Conservation (phyloP, 2,329 filamentous ascomycete species). For the Ploettnerulaceae sp. region DNA sequence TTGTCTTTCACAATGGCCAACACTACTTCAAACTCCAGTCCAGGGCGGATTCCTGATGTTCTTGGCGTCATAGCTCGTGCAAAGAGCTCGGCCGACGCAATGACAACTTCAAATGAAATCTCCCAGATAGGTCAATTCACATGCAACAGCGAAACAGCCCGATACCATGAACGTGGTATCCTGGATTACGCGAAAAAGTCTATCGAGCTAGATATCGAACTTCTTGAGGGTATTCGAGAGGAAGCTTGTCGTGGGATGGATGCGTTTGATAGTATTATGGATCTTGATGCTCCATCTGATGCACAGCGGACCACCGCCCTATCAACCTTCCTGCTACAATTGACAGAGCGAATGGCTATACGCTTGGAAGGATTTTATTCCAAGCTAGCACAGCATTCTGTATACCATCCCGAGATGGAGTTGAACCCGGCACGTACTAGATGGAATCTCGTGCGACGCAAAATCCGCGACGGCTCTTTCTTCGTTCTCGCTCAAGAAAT, state of each 20-base stretch:
- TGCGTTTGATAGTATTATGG: conserved; percentile 45
- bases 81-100: conserved; percentile 43
- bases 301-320: conserved; percentile 37
- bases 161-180: conserved; percentile 49
- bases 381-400: conserved; percentile 44
- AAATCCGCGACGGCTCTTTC: conserved; percentile 46
- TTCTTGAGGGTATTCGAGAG: conserved; percentile 49
- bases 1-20: conserved; percentile 47
- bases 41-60: conserved; percentile 42
- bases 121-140: conserved; percentile 47
- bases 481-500: conserved; percentile 43
- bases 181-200: conserved; percentile 46
- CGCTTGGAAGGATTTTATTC: conserved; percentile 48
- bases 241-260: conserved; percentile 52
- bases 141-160: conserved; percentile 41
- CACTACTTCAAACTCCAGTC: conserved; percentile 32
- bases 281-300: conserved; percentile 38
- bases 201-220: conserved; percentile 47
- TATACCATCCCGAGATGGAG: conserved; percentile 49
- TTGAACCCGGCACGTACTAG: conserved; percentile 47
- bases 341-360: conserved; percentile 49
- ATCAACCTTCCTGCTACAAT: conserved; percentile 44
- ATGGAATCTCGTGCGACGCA: conserved; percentile 46
- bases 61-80: conserved; percentile 40
- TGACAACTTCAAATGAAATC: conserved; percentile 44